Evolutionary conservation across 768 basidiomycete species (phyloP), one percentile per base, ranked within the genome.

Genomic region (Dioszegia crocea): DNA sequence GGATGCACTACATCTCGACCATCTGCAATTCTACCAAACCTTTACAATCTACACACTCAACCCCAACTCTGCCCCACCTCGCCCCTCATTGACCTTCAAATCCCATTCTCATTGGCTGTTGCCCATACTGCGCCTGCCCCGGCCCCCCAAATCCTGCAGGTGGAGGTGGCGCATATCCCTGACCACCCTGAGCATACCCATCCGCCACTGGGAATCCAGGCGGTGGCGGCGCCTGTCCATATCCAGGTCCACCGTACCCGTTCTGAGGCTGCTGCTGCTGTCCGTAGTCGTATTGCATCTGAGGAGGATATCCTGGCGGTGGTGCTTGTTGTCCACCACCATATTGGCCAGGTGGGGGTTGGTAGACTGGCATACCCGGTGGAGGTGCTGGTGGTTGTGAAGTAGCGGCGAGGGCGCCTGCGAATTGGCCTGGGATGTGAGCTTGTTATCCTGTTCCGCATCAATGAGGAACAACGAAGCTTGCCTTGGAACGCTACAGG

Each of bases 341-440:
- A 36, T 51, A 53, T 4, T 50, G 56, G 21, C 57, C n/a, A n/a
- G n/a, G 46, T 23, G 60, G 62, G 17, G 72, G 68, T 56, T 74
- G 73, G 49, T 73, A 76, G 30, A 75, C 70, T 51, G 75, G 72
- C 38, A 76, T 69, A 3, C 76, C 75, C 36, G 66, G 61, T 30
- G 76, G 75, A 23, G 73, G 73, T 30, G 71, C 63, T 24, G 68
- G 70, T 12, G 63, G 53, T 17, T 50, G 50, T 19, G 57, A 17
- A 36, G 57, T 21, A 27, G 58, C 56, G 5, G 90, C 88, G 56
- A 96, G 82, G 16, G 83, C 87, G 38, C 91, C 91, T 10, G 91
- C 91, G 72, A 91, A 94, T 78, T 93, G 91, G n/a, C 91, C 91
- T 79, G 88, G 86, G 70, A 88, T 29, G 31, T 40, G 2, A 53